Evolutionary conservation across 768 basidiomycete genomes (phyloP).

Genomic region (Gautieria morchelliformis): DNA sequence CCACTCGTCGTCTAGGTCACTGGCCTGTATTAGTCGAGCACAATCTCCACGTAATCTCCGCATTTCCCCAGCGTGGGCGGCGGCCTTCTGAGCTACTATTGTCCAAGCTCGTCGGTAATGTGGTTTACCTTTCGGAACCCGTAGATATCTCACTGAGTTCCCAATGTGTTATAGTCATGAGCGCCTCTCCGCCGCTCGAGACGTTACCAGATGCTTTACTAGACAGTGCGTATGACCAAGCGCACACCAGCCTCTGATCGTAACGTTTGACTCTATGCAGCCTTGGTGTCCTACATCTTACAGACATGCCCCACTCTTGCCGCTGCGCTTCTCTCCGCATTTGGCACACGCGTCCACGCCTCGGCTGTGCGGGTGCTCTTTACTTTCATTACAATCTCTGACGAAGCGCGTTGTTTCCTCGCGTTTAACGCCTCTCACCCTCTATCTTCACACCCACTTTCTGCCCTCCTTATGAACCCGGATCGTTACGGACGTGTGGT

Average conservation of each 20-base stretch:
- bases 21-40: not conserved
- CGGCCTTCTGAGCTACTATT: not conserved
- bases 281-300: conserved; percentile 2
- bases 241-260: not conserved
- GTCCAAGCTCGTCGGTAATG: not conserved
- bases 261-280: not conserved
- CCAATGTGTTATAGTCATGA: not conserved
- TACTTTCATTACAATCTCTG: conserved; percentile 18
- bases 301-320: conserved; percentile 4
- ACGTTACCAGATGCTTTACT: conserved; percentile 4
- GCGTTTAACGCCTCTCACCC: not conserved
- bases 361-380: conserved; percentile 25
- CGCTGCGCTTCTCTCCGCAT: conserved; percentile 16
- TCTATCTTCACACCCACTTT: conserved; percentile 11
- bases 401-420: conserved; percentile 19
- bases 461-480: conserved; percentile 24
- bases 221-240: conserved; percentile 1
- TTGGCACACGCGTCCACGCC: conserved; percentile 22
- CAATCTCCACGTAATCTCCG: not conserved
- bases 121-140: not conserved
- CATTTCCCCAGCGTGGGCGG: not conserved
- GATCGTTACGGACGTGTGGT: conserved; percentile 23
- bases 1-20: not conserved
- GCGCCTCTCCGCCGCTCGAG: not conserved
- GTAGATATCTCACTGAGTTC: too few relatives aligned